Evolutionary conservation across 2,329 filamentous ascomycete species (phyloP).

Genomic region (Periconia digitata): DNA sequence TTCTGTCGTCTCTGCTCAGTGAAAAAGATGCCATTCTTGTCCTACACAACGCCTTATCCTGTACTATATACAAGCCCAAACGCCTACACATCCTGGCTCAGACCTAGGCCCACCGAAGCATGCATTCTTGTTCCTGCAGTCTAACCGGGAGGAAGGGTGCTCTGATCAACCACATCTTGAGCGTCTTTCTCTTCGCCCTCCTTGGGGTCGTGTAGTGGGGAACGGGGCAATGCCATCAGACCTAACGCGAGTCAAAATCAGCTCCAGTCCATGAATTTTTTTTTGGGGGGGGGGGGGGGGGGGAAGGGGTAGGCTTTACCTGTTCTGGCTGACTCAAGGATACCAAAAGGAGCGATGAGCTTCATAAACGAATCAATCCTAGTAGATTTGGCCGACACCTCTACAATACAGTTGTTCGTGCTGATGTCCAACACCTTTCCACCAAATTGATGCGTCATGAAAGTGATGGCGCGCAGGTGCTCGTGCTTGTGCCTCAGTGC

Average conservation of each 20-base stretch:
- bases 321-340: constrained; percentile 92
- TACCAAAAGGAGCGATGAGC: constrained; percentile 89
- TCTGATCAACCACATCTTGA: constrained; percentile 91
- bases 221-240: constrained; percentile 93
- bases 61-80: constrained; percentile 11
- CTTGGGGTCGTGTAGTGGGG: constrained; percentile 74
- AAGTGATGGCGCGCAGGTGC: constrained; percentile 93
- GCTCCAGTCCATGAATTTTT: not conserved
- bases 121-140: no score
- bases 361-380: constrained; percentile 98
- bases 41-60: constrained; percentile 6
- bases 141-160: constrained; percentile 89
- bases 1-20: no score
- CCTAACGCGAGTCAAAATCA: constrained; percentile 46
- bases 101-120: constrained; percentile 1
- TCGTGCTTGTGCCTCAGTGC: constrained; percentile 96
- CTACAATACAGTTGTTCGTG: constrained; percentile 97
- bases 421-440: constrained; percentile 98
- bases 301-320: constrained; percentile 49
- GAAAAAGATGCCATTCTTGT: not conserved
- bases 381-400: constrained; percentile 88
- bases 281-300: not conserved
- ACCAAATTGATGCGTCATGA: constrained; percentile 95
- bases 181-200: constrained; percentile 83
- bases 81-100: constrained; percentile 2